phyloP scores from a whole-genome alignment of 176 grass and related monocot genomes.

The Luzula sylvatica region DNA sequence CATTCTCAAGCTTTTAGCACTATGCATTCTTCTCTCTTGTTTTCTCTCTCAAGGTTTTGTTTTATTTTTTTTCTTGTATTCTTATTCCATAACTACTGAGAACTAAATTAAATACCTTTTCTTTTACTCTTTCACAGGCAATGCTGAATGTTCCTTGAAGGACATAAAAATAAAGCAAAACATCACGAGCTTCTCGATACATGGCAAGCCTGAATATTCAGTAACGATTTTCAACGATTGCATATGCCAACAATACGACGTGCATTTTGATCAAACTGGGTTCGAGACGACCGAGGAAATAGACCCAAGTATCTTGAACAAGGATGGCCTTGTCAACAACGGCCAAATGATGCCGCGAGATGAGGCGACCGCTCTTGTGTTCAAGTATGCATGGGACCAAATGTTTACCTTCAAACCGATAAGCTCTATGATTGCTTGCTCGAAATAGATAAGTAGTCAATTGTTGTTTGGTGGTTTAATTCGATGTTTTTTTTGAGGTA shows the following conservation, averaged over 20 bases:
- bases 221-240: background rate
- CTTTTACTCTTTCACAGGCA: background rate
- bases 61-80: too few species aligned
- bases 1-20: background rate
- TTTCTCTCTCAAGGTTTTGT: constrained; percentile 8
- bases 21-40: background rate
- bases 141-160: background rate
- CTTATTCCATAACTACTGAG: too few species aligned
- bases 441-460: background rate
- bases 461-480: background rate
- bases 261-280: background rate
- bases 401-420: constrained; percentile 4
- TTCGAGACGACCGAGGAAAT: background rate
- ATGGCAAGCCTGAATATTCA: background rate
- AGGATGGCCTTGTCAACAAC: background rate
- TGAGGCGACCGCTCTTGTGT: background rate
- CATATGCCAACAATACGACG: background rate
- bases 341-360: background rate
- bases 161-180: background rate
- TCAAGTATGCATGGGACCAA: background rate
- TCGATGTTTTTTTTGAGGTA: background rate
- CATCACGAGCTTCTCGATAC: background rate
- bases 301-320: background rate
- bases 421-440: constrained; percentile 6
- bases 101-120: too few species aligned